Evolutionary conservation across 163 green algal genomes (phyloP).

Genomic region (Trebouxia gelatinosa): DNA sequence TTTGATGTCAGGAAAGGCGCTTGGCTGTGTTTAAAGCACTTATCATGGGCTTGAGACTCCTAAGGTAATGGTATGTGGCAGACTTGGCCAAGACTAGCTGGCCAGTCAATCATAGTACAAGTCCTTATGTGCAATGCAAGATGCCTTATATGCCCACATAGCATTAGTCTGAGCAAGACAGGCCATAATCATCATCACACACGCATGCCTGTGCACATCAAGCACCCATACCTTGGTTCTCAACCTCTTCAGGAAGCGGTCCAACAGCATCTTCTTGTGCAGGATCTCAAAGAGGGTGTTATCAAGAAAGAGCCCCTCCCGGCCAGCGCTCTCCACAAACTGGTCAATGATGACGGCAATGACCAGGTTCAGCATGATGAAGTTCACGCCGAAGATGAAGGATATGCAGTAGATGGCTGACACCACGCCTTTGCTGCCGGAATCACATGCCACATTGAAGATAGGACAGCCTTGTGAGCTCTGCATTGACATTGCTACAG

Average conservation of each 20-base stretch:
- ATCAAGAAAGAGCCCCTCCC: conserved; percentile 24
- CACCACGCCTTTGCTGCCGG: conserved; percentile 52
- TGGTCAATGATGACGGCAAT: conserved; percentile 78
- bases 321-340: conserved; percentile 62
- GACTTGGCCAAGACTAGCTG: too few species aligned
- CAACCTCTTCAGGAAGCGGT: conserved; percentile 19
- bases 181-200: too few species aligned
- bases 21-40: too few species aligned
- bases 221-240: conserved; percentile 29
- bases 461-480: conserved; percentile 34
- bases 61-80: too few species aligned
- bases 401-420: conserved; percentile 66
- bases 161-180: too few species aligned
- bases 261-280: conserved; percentile 32
- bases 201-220: too few species aligned
- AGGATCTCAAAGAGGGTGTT: conserved; percentile 29
- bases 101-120: too few species aligned
- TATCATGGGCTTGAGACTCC: too few species aligned
- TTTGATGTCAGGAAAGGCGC: too few species aligned
- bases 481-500: too few species aligned
- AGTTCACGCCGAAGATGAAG: conserved; percentile 64
- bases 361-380: conserved; percentile 70
- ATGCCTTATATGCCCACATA: too few species aligned
- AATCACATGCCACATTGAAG: conserved; percentile 41
- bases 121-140: too few species aligned